Conservation (phyloP, 2,329 filamentous ascomycete species). For the Myriosclerotinia curreyana region DNA sequence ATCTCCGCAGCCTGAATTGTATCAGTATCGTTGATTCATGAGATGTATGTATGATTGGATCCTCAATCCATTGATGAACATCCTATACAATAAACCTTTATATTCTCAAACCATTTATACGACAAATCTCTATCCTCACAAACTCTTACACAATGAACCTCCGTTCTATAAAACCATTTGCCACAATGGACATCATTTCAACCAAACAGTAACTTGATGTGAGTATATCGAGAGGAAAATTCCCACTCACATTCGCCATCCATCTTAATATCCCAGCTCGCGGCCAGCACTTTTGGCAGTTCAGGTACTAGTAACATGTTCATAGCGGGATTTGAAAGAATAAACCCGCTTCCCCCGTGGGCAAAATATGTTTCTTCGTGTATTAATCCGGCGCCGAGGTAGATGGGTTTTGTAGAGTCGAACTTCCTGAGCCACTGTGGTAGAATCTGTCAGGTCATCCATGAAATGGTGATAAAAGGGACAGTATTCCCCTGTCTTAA, state of each 20-base stretch:
- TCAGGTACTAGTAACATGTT: slow-evolving; percentile 44
- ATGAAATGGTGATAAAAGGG: not conserved
- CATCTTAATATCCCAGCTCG: slow-evolving; percentile 46
- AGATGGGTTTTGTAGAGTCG: slow-evolving; percentile 46
- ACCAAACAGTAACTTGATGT: too few relatives aligned
- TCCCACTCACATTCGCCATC: slow-evolving; percentile 40
- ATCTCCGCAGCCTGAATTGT: slow-evolving; percentile 46
- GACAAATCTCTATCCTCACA: too few relatives aligned
- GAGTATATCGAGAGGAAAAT: not conserved
- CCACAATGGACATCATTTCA: too few relatives aligned
- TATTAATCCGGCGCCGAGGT: slow-evolving; percentile 47
- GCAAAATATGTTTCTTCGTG: slow-evolving; percentile 47
- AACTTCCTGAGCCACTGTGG: slow-evolving; percentile 46
- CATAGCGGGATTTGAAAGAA: slow-evolving; percentile 53
- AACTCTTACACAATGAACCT: too few relatives aligned
- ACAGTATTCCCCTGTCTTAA: too few relatives aligned
- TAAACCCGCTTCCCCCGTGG: slow-evolving; percentile 56
- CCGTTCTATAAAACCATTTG: too few relatives aligned
- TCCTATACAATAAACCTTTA: too few relatives aligned
- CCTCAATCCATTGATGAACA: too few relatives aligned
- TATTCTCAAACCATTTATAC: too few relatives aligned
- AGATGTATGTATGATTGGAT: too few relatives aligned
- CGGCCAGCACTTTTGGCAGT: slow-evolving; percentile 44
- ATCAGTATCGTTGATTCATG: not conserved
- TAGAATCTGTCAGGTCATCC: not conserved